phyloP scores from a whole-genome alignment of 2,329 filamentous ascomycete genomes.

The Talaromyces sp. region DNA sequence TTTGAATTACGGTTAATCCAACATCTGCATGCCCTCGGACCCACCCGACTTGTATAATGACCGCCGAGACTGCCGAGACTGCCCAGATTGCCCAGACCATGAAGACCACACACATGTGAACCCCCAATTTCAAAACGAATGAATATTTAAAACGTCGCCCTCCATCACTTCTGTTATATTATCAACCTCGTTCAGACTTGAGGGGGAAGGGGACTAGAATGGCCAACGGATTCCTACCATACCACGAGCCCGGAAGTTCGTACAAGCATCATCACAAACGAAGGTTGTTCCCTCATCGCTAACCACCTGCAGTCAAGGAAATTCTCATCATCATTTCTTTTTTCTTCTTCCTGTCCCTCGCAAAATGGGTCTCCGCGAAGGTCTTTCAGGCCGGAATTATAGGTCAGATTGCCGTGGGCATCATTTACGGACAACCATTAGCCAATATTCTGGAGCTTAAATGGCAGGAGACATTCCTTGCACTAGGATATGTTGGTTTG shows the following conservation, averaged over 20 bases:
- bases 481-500: conserved; percentile 52
- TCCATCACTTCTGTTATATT: neutral
- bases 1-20: no score
- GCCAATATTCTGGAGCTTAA: conserved; percentile 47
- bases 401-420: conserved; percentile 52
- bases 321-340: conserved; percentile 50
- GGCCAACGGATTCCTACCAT: conserved; percentile 39
- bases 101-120: neutral
- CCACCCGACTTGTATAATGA: no score
- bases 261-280: conserved; percentile 10
- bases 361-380: conserved; percentile 47
- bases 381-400: conserved; percentile 51
- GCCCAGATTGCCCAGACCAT: neutral
- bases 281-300: conserved; percentile 2
- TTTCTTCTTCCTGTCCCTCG: conserved; percentile 48
- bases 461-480: conserved; percentile 53
- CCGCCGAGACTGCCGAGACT: conserved; percentile 3
- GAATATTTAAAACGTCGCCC: neutral
- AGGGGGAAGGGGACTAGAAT: conserved; percentile 4
- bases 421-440: conserved; percentile 51
- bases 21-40: no score
- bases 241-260: conserved; percentile 45
- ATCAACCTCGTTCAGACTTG: neutral
- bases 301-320: conserved; percentile 36
- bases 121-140: neutral